Base-by-base conservation (phyloP, 495 filamentous ascomycete genomes). In the Podospora pseudoanserina region DNA sequence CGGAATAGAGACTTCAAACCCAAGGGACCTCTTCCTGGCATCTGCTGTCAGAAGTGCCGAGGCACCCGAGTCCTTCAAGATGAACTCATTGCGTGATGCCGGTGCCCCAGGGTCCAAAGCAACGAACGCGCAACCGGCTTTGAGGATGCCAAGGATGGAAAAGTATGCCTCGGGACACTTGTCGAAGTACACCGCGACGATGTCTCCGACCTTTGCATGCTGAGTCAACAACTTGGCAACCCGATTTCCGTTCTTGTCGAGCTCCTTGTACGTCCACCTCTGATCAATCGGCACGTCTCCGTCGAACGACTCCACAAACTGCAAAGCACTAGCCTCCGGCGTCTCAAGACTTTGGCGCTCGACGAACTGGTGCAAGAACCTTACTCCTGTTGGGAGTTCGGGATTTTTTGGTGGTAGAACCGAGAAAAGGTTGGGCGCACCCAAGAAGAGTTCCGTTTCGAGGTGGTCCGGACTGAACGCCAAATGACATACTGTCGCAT, bases 61-160 rank as follows among this genome's bases (percentile, higher is more conserved):
- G 0, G 88, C 86, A 0, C 74, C 75, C 0, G 90, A 91, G 68
- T 93, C 91, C 32, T 81, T 64, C 2, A 90, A 56, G 19, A 93
- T 92, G 68, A 89, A 93, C 60, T 82, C 77, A 63, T 89, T 86
- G 44, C 91, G 79, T 7, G 86, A 81, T 49, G 75, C 68, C 0
- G 91, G 91, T 0, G 90, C 86, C 7, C 76, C 83, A 2, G 84
- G 88, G 80, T 89, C 93, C 49, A 89, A 80, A 0, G 93, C 92
- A 20, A 97, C 81, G 78, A 93, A 97, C 1, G 88, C 85, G 72
- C 90, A 94, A 0, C 93, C 94, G 5, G 88, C 87, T 75, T 95
- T 95, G 60, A 95, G 78, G 57, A 94, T 88, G 5, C 91, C 92
- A 5, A 95, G 80, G 26, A 94, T 92, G 2, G 90, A 86, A 68